Base-by-base conservation (phyloP, 345 rosid genomes). In the Clarkia xantiana region DNA sequence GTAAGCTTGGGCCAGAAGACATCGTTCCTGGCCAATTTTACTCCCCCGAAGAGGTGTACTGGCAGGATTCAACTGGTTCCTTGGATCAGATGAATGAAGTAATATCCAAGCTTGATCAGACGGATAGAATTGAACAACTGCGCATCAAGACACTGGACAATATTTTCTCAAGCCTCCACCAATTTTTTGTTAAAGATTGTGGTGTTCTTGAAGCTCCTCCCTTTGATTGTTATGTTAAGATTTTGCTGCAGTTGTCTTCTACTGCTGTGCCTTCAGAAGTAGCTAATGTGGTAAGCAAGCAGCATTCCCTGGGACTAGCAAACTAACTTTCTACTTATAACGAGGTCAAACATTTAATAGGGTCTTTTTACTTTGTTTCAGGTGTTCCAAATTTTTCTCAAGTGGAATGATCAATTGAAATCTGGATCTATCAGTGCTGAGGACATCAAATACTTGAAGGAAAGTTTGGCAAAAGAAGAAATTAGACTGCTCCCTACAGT, bases 41-140 rank as follows among this genome's bases (percentile, higher is more conserved):
- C 60, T 64, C 88, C 57, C 57, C 74, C 55, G 65, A 71, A 55
- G 93, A 90, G 55, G 86, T 83, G 34, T 81, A 62, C 67, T 90
- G 96, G 97, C 72, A 68, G 44, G 97, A 90, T 74, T 71, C 86
- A 40, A 81, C 85, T 58, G 94, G 84, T 53, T 56, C 66, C 54
- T 48, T 72, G 60, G 70, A 79, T 57, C 69, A 62, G 63, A 67
- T 81, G 55, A 77, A 67, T 67, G 69, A 59, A 59, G 63, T 63
- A 45, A 61, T 65, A 55, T 57, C 73, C 44, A 69, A 61, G 53
- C 34, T 55, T 45, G 57, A 66, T 51, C 59, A 61, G 42, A 44
- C 65, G 57, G 62, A 55, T 57, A 71, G 58, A 51, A 47, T 42
- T 29, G 58, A 62, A 3, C 22, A 18, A 14, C 68, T 73, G 47